Evolutionary conservation across 140 eudicot species (phyloP), one percentile per base, ranked within the genome.

Genomic region (Cichorium intybus): DNA sequence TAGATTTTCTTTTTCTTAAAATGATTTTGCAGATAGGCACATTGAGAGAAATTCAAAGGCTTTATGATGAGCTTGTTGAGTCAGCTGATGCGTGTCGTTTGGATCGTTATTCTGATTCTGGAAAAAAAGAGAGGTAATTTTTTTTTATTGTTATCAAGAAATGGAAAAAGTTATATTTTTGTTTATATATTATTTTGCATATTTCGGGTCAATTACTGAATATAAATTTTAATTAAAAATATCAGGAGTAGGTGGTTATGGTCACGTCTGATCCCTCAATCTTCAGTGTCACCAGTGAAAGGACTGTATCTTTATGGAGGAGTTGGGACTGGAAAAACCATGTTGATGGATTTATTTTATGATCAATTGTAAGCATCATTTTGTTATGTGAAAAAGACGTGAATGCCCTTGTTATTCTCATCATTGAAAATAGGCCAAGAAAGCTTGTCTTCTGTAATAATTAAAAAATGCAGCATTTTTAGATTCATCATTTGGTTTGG

Each of bases 241-340:
- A 74, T 49, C 93, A 94, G 99, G 97, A 81, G 95, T 69, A 68
- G 99, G 76, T 89, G 99, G 99, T 61, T 94, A 53, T 94, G 99
- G 97, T 84, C 95, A n/a, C 95, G 97, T 51, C 79, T 94, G 65
- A 76, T 84, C 64, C 99, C 97, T 5, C 95, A 86, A 43, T 69
- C 85, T 65, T 86, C 87, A 7, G 54, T 77, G 53, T 78, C 99
- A 34, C 99, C 99, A 3, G 95, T 94, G 26, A 89, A 89, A 76
- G 99, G 99, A 78, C 88, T 94, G 33, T 94, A 94, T 81, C 97
- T 94, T 2, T 89, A 94, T 33, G 99, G 99, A 68, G 99, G 99
- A 62, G 99, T 94, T 29, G 99, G 99, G 52, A 94, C 99, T 0
- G 97, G 99, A 24, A 94, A 94, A 80, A 94, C 99, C 46, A 94